Percentiles rank a stretch among this genome's conserved stretches.
These are phyloP conservation scores for Conticribra weissflogii DNA, from an alignment of 108 stramenopile species.

Conservation along the genomic window DNA sequence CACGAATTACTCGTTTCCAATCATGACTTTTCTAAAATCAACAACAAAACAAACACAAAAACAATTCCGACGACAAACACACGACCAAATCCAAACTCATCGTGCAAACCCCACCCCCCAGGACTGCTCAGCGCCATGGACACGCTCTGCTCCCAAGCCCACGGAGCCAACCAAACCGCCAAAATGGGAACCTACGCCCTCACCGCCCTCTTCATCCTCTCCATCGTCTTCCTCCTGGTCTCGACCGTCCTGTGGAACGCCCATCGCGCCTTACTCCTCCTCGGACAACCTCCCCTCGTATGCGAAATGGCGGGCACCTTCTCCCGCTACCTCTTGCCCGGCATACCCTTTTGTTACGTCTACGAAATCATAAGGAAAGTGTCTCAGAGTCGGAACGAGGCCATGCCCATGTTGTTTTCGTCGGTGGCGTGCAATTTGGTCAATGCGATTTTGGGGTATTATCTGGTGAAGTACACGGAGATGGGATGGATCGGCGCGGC, in stretches of 20 bases:
- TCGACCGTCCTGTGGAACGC: slow-evolving; percentile 23
- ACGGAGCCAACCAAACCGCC: slow-evolving; percentile 42
- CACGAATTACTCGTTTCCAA: not conserved
- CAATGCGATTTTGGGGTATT: slow-evolving; percentile 38
- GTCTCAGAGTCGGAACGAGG: slow-evolving; percentile 44
- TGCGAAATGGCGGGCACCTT: slow-evolving; percentile 31
- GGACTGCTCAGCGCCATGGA: slow-evolving; percentile 46
- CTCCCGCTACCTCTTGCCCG: slow-evolving; percentile 34
- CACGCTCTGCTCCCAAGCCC: slow-evolving; percentile 50
- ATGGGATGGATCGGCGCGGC: slow-evolving; percentile 55
- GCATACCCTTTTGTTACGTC: slow-evolving; percentile 39
- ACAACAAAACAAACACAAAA: not conserved
- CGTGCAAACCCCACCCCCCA: too few relatives aligned
- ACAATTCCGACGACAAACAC: not conserved
- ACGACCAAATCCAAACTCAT: too few relatives aligned
- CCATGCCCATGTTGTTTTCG: slow-evolving; percentile 40
- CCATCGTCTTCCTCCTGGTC: slow-evolving; percentile 15
- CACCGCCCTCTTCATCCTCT: slow-evolving; percentile 28
- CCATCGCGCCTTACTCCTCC: slow-evolving; percentile 7
- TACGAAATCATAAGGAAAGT: slow-evolving; percentile 49
- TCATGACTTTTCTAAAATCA: too few relatives aligned
- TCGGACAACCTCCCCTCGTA: slow-evolving; percentile 34
- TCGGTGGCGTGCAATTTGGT: slow-evolving; percentile 34
- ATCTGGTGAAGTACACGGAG: slow-evolving; percentile 33
- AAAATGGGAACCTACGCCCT: slow-evolving; percentile 52